Base-by-base conservation (phyloP, 495 filamentous ascomycete species). In the Staphylotrichum longicolle region DNA sequence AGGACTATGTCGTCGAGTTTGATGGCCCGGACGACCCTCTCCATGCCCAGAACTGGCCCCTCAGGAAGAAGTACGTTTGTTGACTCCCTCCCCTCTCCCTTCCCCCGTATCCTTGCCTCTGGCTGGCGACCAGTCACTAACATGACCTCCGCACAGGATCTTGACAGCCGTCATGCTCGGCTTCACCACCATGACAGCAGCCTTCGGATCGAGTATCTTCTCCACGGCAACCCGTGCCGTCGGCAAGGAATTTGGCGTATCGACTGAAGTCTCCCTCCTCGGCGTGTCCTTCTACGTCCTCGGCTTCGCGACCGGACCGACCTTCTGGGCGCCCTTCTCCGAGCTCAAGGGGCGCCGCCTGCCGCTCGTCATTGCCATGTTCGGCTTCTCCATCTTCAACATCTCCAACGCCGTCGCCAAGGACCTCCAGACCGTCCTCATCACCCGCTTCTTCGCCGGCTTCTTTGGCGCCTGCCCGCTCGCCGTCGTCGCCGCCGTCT, bases 1-100 rank as follows among this genome's bases (percentile, higher is more conserved):
- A 94, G 66, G 85, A 88, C 60, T 96, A 94, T 76, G 90, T 95
- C 2, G 91, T 96, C 15, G 91, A 93, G 65, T 96, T 95, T 63
- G 84, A 87, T 53, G 89, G 91, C 0, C 85, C 83, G 2, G 81
- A 90, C 64, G 91, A 96, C 71, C 90, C 90, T 9, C 66, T 88
- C 47, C 88, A 96, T 72, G 87, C 91, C 0, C 87, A 89, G 73
- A 96, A 96, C 72, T 96, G 91, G 91, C 78, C 87, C 0, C 68
- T 88, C 33, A 80, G 67, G 62, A 91, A 88, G 75, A 95, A 95
- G 87, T 89, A 73, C 54, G 83, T 69, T 27, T 37, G 30, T 27
- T 20, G 1, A 8, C 45, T 20, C 34, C 51, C 41, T 39, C 9
- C 54, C 20, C 14, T 15, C 42, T 40, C 33, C 7, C 14, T n/a